Evolutionary conservation across 2,329 filamentous ascomycete species (phyloP).

Genomic region (Hirsutella rhossiliensis): DNA sequence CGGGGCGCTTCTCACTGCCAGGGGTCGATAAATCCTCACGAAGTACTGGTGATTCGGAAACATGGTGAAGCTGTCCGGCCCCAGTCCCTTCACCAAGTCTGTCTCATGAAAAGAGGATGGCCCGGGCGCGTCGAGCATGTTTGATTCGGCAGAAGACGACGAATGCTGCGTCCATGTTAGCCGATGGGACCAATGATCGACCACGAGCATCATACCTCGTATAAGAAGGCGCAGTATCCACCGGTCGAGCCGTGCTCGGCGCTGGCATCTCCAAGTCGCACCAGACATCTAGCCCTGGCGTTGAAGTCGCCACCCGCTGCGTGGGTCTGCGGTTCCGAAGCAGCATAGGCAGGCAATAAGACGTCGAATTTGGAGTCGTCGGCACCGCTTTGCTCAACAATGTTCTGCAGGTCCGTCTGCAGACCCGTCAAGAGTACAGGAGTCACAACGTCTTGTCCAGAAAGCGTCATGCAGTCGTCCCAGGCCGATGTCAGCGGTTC

Average conservation of each 20-base stretch:
- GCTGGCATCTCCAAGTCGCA: constrained; percentile 23
- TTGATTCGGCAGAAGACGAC: constrained; percentile 20
- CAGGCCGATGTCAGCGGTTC: constrained; percentile 37
- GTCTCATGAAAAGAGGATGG: constrained; percentile 21
- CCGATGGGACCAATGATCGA: not conserved
- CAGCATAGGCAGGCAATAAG: constrained; percentile 25
- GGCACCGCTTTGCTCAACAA: constrained; percentile 16
- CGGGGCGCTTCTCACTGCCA: constrained; percentile 29
- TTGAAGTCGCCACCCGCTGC: constrained; percentile 24
- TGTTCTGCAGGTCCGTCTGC: constrained; percentile 26
- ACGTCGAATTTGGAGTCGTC: constrained; percentile 19
- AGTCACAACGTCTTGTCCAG: constrained; percentile 22
- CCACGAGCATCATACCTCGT: constrained; percentile 30
- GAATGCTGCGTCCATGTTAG: constrained; percentile 26
- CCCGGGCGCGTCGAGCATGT: constrained; percentile 26
- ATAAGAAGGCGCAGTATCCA: constrained; percentile 38
- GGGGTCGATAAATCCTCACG: constrained; percentile 39
- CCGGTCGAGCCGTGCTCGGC: constrained; percentile 19
- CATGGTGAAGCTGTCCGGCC: constrained; percentile 31
- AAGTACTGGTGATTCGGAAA: constrained; percentile 50
- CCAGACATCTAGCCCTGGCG: constrained; percentile 30
- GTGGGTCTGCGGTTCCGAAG: constrained; percentile 24
- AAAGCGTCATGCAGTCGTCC: constrained; percentile 33
- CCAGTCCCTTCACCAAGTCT: constrained; percentile 26
- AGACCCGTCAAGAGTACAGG: constrained; percentile 32